Base-by-base conservation (phyloP, 1,284 basidiomycete species). In the Fistulina hepatica region DNA sequence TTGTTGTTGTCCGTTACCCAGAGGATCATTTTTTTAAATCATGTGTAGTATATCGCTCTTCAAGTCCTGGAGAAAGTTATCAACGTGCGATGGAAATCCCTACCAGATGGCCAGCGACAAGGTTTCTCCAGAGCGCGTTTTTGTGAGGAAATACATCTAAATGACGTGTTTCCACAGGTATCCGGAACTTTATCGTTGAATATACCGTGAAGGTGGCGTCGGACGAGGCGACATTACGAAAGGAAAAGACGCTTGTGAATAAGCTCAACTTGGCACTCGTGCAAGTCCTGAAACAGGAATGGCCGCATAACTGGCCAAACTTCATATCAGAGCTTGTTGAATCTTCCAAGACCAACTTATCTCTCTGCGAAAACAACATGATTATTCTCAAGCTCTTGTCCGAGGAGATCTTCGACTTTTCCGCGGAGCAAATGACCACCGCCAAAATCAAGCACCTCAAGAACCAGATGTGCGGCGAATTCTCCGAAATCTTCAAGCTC, bases 341-440 rank as follows among this genome's bases (percentile, higher is more conserved):
- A 46, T 97, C 94, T 6, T 97, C 93, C 39, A 93, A 94, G 60
- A 90, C 90, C 28, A 97, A 93, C 55, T 75, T 98, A 25, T 84
- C 90, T 2, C 76, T 98, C 21, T 98, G 95, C 71, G 95, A 98
- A 63, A 98, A 99, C 73, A 98, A 99, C 68, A 99, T 99, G 95
- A 77, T 92, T 58, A 98, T 98, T 57, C 71, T 98, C 48, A 90
- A 91, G 57, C 71, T 99, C n/a, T 71, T 99, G 12, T 97, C 92
- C 0, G 95, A 98, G 57, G 95, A 98, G 60, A 92, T 99, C 47
- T 99, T 99, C 55, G 95, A 99, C 62, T 99, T 86, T 62, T 97
- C 93, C 4, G 91, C 94, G 2, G 95, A 98, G 55, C 90, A 95
- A 62, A 91, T 99, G 92, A 97, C 94, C 0, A 92, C 95, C 59